Base-by-base conservation (phyloP, 805 yeast species). In the Komagataella kurtzmanii region DNA sequence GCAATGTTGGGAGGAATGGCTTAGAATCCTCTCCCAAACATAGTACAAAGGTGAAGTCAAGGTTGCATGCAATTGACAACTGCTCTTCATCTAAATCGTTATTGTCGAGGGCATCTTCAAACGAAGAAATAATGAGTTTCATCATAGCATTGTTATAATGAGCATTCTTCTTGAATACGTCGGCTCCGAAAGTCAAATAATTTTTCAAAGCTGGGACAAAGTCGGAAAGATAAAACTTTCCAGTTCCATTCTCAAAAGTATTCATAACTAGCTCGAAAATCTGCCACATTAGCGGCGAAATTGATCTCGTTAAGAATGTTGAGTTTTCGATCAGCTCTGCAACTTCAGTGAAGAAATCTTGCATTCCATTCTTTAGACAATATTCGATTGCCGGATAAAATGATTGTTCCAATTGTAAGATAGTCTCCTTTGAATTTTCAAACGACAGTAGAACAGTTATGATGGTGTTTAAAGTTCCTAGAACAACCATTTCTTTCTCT, bases 401-500 rank as follows among this genome's bases (percentile, higher is more conserved):
- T 17, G 83, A 79, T 54, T 79, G 82, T 60, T 89, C 97, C 49
- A 91, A 72, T 60, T 76, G 74, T 45, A 69, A 67, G 43, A 89
- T 81, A 50, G 86, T 74, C 21, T 82, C 89, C 7, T 72, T 71
- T 1, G 96, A 83, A 61, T 83, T 85, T 64, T 93, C 97, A 66
- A 91, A 82, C 12, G 95, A 85, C 54, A 89, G 67, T 48, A 91
- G 67, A n/a, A 91, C 85, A 1, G 97, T 88, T 50, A 88, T 81
- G 72, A 90, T 80, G 2, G 97, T 90, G 61, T 85, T 88, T 57
- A 93, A 68, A 44, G 90, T 76, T 24, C 97, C 97, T 46, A 86
- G 65, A 0, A 93, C 96, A 3, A 97, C 89, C 76, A 85, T 79
- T 24, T 83, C 80, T 65, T 90, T 91, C 54, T 87, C 96, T 17